phyloP scores from a whole-genome alignment of 208 protist genomes.

The Angomonas ambiguus region DNA sequence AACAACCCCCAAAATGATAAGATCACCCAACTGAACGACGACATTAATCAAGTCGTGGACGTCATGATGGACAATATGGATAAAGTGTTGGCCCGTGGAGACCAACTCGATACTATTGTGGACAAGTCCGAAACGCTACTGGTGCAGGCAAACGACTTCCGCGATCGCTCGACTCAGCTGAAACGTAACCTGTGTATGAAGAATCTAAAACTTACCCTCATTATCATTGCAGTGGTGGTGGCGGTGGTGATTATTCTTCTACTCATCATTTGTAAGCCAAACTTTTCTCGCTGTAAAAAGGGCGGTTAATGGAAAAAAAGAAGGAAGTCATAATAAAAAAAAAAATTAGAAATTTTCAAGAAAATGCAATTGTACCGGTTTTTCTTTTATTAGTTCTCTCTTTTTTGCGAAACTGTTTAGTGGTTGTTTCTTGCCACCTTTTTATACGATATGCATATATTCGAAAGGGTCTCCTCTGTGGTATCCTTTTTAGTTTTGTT shows the following conservation, averaged over 20 bases:
- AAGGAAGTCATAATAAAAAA: background rate
- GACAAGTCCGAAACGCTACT: constrained; percentile 82
- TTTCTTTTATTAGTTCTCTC: constrained; percentile 1
- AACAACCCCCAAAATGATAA: constrained; percentile 91
- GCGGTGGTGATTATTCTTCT: constrained; percentile 84
- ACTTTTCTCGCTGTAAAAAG: constrained; percentile 74
- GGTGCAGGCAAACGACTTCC: constrained; percentile 82
- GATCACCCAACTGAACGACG: constrained; percentile 83
- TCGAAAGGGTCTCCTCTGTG: too few relatives aligned
- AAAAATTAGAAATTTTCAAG: background rate
- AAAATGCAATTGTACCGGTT: too few relatives aligned
- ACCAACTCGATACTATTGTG: constrained; percentile 81
- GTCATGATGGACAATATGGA: constrained; percentile 94
- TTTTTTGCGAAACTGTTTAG: too few relatives aligned
- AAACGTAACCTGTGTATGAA: constrained; percentile 89
- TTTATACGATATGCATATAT: too few relatives aligned
- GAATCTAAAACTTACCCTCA: constrained; percentile 86
- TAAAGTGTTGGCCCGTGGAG: constrained; percentile 83
- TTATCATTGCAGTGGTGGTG: constrained; percentile 61
- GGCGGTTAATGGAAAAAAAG: background rate
- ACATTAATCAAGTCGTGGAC: constrained; percentile 89
- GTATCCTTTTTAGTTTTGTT: too few relatives aligned
- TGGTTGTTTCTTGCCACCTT: too few relatives aligned
- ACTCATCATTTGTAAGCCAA: constrained; percentile 81
- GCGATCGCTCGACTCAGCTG: constrained; percentile 76